Conservation (phyloP, 108 stramenopile species). For the Nitzschia sp. region DNA sequence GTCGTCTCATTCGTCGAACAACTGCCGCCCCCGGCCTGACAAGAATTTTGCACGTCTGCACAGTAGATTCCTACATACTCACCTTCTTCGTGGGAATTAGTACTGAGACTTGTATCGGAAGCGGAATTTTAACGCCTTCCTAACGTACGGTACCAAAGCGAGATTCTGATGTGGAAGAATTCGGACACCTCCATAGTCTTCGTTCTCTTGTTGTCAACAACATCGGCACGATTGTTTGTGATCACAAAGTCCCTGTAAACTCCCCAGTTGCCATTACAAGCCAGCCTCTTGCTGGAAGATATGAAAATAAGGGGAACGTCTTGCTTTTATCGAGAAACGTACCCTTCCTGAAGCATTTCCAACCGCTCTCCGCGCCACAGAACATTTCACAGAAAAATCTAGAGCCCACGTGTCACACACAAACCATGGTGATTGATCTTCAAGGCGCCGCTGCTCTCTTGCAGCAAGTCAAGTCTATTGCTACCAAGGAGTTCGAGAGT, state of each 20-base stretch:
- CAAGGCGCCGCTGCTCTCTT: conserved; percentile 28
- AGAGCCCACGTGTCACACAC: background rate
- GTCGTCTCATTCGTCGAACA: conserved; percentile 8
- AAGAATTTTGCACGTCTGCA: background rate
- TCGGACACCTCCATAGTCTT: background rate
- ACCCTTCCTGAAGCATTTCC: conserved; percentile 3
- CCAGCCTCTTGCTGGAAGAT: background rate
- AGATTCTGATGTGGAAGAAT: conserved; percentile 8
- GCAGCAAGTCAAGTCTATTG: conserved; percentile 32
- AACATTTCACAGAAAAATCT: conserved; percentile 10
- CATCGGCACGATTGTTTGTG: too few species aligned
- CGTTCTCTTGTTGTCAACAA: too few species aligned
- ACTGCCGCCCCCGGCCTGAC: too few species aligned
- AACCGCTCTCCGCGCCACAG: conserved; percentile 1
- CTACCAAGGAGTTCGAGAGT: conserved; percentile 32
- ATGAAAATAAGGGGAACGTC: background rate
- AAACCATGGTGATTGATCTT: conserved; percentile 14
- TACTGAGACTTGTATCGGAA: conserved; percentile 6
- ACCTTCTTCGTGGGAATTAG: conserved; percentile 2
- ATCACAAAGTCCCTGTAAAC: too few species aligned
- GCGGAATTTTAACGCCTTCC: background rate
- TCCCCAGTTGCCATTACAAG: too few species aligned
- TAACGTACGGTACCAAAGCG: background rate
- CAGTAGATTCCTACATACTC: background rate
- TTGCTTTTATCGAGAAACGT: background rate